Percentiles rank a stretch among this genome's conserved stretches.
These are phyloP conservation scores for Globisporangium solare DNA, from an alignment of 352 stramenopile species.

Conservation along the genomic window DNA sequence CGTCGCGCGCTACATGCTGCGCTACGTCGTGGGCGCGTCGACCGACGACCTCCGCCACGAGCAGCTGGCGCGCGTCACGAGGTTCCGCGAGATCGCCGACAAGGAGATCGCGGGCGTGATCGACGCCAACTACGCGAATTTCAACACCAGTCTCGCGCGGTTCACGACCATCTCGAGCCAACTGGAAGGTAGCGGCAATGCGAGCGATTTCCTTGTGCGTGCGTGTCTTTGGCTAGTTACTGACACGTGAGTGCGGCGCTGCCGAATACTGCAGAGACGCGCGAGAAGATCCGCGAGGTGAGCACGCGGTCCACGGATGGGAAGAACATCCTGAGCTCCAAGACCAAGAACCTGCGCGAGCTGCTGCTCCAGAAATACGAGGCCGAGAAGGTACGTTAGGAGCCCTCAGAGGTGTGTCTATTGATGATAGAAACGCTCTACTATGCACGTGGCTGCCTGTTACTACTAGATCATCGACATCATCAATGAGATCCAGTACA, in stretches of 20 bases:
- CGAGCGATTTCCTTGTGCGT: no score
- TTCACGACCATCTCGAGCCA: slow-evolving; percentile 79
- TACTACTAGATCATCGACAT: slow-evolving; percentile 56
- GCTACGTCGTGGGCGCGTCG: slow-evolving; percentile 59
- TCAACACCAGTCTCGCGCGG: slow-evolving; percentile 78
- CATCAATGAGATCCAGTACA: slow-evolving; percentile 82
- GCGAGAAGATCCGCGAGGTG: slow-evolving; percentile 64
- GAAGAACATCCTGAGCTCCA: slow-evolving; percentile 78
- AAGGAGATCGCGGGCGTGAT: slow-evolving; percentile 78
- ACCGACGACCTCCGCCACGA: slow-evolving; percentile 65
- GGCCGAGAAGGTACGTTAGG: slow-evolving; percentile 49
- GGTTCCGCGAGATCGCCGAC: slow-evolving; percentile 61
- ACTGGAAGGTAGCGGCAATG: slow-evolving; percentile 64
- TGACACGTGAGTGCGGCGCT: neutral
- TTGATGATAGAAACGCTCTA: neutral
- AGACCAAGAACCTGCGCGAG: slow-evolving; percentile 80
- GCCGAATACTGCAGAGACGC: slow-evolving; percentile 43
- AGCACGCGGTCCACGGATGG: slow-evolving; percentile 63
- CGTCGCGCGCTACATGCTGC: slow-evolving; percentile 73
- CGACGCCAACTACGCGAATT: slow-evolving; percentile 80
- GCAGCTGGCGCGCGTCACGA: slow-evolving; percentile 57
- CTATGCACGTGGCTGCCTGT: neutral
- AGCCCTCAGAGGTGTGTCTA: neutral
- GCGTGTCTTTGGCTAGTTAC: no score
- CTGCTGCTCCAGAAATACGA: slow-evolving; percentile 80